These are phyloP conservation scores for Monosporascus cannonballus DNA, from an alignment of 2,329 filamentous ascomycete species.

Conservation along the genomic window DNA sequence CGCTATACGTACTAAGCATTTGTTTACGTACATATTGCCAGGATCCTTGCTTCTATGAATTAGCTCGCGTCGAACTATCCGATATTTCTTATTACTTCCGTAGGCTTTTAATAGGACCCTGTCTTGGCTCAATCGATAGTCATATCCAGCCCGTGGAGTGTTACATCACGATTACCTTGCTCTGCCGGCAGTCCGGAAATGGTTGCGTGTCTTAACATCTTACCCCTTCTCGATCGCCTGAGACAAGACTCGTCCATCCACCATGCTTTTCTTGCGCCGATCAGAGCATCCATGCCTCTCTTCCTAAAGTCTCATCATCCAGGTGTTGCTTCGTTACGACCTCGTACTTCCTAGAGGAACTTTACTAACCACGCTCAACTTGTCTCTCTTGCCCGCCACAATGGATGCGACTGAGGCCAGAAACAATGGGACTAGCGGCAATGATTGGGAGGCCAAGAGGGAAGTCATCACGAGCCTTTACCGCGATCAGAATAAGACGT, in stretches of 20 bases:
- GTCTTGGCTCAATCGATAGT: no score
- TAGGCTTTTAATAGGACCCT: no score
- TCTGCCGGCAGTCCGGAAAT: background rate
- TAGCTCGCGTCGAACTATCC: no score
- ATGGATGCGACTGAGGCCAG: background rate
- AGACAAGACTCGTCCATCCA: no score
- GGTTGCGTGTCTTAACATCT: background rate
- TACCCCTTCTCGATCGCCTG: no score
- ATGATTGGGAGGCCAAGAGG: slow-evolving; percentile 1
- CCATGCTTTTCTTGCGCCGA: no score
- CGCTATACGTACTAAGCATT: no score
- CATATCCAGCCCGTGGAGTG: background rate
- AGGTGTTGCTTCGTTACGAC: background rate
- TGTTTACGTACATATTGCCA: no score
- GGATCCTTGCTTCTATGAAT: no score
- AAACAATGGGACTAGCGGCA: background rate
- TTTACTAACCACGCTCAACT: no score
- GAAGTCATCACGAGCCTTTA: slow-evolving; percentile 4
- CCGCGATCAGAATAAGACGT: slow-evolving; percentile 23
- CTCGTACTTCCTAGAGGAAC: no score
- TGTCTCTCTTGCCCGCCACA: background rate
- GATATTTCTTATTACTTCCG: no score
- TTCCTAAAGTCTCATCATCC: background rate
- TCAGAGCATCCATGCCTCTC: background rate
- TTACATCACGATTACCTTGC: background rate